Evolutionary conservation across 371 early-diverging fungal genomes (phyloP), one percentile per base, ranked within the genome.

Genomic region (Mucor racemosus): DNA sequence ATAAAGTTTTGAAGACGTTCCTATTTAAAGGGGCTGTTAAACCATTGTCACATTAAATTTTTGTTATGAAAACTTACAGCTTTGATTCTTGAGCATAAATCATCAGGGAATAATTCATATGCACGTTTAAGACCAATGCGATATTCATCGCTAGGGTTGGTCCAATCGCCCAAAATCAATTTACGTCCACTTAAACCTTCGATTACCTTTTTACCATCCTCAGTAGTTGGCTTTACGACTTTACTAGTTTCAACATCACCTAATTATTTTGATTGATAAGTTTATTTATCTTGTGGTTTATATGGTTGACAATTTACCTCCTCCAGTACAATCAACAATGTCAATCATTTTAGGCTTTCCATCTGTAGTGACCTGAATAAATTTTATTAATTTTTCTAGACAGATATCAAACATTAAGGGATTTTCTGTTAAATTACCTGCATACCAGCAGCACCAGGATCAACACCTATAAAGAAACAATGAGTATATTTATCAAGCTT

Each of bases 241-340:
- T 80, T 86, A 14, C 85, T 82, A 26, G 89, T 88, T 21, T 79
- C 74, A 14, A 93, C 91, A 73, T 93, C 94, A 66, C 95, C 95
- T 69, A 74, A 17, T 14, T 14, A n/a, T 14, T 36, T 0, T 34
- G 33, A 15, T 60, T 44, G 34, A 36, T 55, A 21, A 7, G 5
- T 31, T 21, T 42, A 44, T 17, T 6, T 35, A 17, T 9, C 36
- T 36, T 7, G 38, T 50, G 7, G 17, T 26, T 21, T 53, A 26
- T 26, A 26, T 26, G 26, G 1, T 26, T 0, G 13, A 9, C n/a
- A 14, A 5, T 33, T 66, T 66, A 80, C 82, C 85, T 55, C 86
- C 85, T 41, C 97, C 96, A 10, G 97, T 94, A 82, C 97, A 96
- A 81, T 97, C 98, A 46, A 98, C 89, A 63, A 93, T 87, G 76